phyloP scores from a whole-genome alignment of 257 asterid species.

The Verbena officinalis region DNA sequence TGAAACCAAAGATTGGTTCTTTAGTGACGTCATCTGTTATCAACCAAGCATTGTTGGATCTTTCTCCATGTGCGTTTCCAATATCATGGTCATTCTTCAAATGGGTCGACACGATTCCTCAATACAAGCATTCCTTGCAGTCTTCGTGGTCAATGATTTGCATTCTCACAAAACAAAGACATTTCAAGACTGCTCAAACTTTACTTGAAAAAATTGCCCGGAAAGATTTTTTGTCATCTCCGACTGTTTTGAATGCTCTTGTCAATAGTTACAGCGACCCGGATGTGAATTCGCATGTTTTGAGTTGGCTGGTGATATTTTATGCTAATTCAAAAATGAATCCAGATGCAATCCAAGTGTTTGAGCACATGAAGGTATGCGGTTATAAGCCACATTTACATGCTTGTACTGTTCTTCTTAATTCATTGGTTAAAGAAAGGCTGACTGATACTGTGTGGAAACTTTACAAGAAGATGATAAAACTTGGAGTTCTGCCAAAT shows the following conservation, averaged over 20 bases:
- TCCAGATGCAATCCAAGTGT: constrained; percentile 79
- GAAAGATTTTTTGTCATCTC: constrained; percentile 80
- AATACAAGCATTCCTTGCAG: constrained; percentile 71
- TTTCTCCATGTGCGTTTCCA: constrained; percentile 49
- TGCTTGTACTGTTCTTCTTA: constrained; percentile 84
- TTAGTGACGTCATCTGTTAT: constrained; percentile 58
- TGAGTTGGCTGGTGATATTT: constrained; percentile 91
- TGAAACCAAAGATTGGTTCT: constrained; percentile 74
- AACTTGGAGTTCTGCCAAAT: constrained; percentile 69
- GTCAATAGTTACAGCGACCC: constrained; percentile 40
- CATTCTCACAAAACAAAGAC: constrained; percentile 66
- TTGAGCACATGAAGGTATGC: constrained; percentile 80
- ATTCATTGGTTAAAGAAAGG: constrained; percentile 75
- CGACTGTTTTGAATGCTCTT: constrained; percentile 73
- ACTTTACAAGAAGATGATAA: constrained; percentile 68
- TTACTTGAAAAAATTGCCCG: constrained; percentile 69
- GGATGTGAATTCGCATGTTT: constrained; percentile 77
- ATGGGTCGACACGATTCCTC: constrained; percentile 80
- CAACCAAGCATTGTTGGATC: constrained; percentile 48
- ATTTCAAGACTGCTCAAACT: constrained; percentile 65
- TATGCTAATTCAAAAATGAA: constrained; percentile 69
- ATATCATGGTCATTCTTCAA: constrained; percentile 72
- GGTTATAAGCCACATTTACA: constrained; percentile 72
- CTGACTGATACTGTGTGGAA: constrained; percentile 72
- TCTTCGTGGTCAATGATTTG: constrained; percentile 80